Conservation (phyloP, 1,139 yeast genomes). For the Sugiyamaella pinicola region DNA sequence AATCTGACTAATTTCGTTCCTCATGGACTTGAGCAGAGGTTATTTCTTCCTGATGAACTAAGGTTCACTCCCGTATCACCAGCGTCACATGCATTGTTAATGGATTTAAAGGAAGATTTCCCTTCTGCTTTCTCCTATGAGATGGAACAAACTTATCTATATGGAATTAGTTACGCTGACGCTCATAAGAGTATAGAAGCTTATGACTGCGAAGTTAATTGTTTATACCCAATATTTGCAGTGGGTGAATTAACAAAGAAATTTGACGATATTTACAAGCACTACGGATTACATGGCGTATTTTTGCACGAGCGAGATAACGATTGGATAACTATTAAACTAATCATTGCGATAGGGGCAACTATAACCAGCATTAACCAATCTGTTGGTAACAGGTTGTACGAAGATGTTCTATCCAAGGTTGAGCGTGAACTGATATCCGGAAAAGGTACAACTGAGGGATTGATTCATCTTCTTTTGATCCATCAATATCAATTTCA, state of each 20-base stretch:
- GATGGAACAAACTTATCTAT: conserved; percentile 18
- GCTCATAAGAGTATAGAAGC: conserved; percentile 28
- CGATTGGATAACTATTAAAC: conserved; percentile 26
- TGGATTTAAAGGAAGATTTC: conserved; percentile 8
- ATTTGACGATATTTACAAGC: conserved; percentile 25
- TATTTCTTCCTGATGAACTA: conserved; percentile 18
- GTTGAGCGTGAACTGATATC: conserved; percentile 26
- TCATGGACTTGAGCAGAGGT: conserved; percentile 6
- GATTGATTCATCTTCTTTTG: conserved; percentile 27
- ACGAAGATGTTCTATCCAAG: conserved; percentile 26
- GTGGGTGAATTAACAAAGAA: conserved; percentile 29
- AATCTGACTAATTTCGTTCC: background rate
- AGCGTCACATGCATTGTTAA: conserved; percentile 9
- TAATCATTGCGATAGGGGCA: conserved; percentile 33
- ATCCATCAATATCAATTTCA: conserved; percentile 36
- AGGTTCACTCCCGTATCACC: conserved; percentile 3
- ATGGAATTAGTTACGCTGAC: conserved; percentile 26
- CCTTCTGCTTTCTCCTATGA: conserved; percentile 12
- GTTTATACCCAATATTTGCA: conserved; percentile 35
- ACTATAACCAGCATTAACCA: conserved; percentile 25
- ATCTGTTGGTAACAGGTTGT: conserved; percentile 27
- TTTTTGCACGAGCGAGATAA: conserved; percentile 18
- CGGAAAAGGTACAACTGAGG: conserved; percentile 25
- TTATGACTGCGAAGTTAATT: conserved; percentile 34
- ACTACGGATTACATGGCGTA: conserved; percentile 16